Evolutionary conservation across 164 flowering plant genomes (phyloP), one percentile per base, ranked within the genome.

Genomic region (Akebia trifoliata): DNA sequence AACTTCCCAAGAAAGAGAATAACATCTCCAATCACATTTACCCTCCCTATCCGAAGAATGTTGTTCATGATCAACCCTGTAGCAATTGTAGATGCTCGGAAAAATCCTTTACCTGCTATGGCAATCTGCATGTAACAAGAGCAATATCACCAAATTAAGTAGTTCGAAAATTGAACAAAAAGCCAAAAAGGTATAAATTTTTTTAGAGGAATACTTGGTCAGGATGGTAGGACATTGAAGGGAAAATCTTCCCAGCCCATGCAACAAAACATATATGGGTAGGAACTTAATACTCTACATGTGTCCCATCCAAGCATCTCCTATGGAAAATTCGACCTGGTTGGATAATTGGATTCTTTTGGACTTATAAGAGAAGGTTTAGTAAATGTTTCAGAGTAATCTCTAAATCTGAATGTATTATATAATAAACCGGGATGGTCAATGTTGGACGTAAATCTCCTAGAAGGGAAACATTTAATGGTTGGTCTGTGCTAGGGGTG

Each of bases 11-110:
- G 88, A 57, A 81, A 87, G 50, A 93, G 85, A 63, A 93, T 85
- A 22, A 93, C 87, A 66, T 93, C 98, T 61, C 98, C 98, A 21
- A 90, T 87, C 40, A 90, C 94, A 69, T 93, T 93, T 55, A 93
- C 92, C 74, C 74, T 79, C 54, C 97, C 97, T 20, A 93, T 90
- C 32, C 90, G 82, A 31, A 87, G 81, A 37, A 93, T 89, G 67
- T 93, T 90, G 63, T 77, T 87, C 61, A 87, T 80, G 67, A 93
- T 90, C 67, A 93, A 62, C 4, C 83, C 90, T 12, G 98, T 90
- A 55, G 98, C 95, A 24, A 87, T 79, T 58, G 79, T 76, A 45
- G 98, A 93, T 25, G 98, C 81, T 65, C 68, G 78, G 60, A 79
- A 90, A 75, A 93, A 90, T 39, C 96, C 82, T 74, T 93, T 85